These are phyloP conservation scores for Spencermartinsiella europaea DNA, from an alignment of 805 yeast genomes.

Conservation along the genomic window DNA sequence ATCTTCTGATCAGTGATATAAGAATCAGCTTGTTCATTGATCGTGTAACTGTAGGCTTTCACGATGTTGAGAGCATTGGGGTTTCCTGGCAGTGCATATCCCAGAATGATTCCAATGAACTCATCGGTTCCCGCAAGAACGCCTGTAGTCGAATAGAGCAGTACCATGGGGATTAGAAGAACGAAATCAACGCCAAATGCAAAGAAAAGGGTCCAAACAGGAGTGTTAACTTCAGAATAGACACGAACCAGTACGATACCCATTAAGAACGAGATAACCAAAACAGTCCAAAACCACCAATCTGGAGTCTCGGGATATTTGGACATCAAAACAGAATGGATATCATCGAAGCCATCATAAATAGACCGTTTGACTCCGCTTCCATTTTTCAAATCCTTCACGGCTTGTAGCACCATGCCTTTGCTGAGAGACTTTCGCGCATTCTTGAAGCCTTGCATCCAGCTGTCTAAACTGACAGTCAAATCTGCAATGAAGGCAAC, in stretches of 20 bases:
- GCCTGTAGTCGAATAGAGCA: constrained; percentile 58
- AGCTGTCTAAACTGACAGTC: too few relatives aligned
- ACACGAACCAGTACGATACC: constrained; percentile 38
- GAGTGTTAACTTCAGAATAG: constrained; percentile 45
- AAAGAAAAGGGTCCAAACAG: constrained; percentile 58
- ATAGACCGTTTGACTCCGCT: too few relatives aligned
- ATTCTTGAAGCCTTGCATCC: too few relatives aligned
- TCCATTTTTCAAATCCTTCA: not conserved
- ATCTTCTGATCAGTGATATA: constrained; percentile 51
- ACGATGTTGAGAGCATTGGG: constrained; percentile 45
- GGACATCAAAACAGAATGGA: constrained; percentile 35
- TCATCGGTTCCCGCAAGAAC: constrained; percentile 52
- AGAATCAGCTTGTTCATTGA: constrained; percentile 58
- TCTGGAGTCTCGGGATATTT: constrained; percentile 60
- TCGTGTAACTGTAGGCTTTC: constrained; percentile 38
- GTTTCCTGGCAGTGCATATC: constrained; percentile 58
- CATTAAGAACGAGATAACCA: constrained; percentile 40
- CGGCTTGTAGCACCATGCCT: too few relatives aligned
- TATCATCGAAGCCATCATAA: constrained; percentile 7
- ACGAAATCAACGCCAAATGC: constrained; percentile 48
- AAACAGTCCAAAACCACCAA: constrained; percentile 56
- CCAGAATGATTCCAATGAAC: constrained; percentile 57
- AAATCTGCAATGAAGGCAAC: not conserved
- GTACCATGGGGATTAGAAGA: constrained; percentile 59
- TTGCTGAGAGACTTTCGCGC: too few relatives aligned